phyloP scores from a whole-genome alignment of 495 filamentous ascomycete genomes.

The Lasiosphaeria miniovina region DNA sequence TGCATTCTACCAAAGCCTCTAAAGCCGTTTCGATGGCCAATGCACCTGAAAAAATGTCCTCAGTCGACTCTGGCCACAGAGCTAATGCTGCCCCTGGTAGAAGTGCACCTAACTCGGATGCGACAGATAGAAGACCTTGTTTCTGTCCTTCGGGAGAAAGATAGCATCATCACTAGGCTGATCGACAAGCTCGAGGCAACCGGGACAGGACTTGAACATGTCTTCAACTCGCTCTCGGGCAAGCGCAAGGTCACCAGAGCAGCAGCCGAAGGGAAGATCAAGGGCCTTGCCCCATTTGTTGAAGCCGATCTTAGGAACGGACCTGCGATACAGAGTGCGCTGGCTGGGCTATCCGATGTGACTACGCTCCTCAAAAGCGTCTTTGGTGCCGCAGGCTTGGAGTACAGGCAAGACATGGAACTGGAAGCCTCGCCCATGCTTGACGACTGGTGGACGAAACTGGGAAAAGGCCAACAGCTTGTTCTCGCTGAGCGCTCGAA shows the following conservation, averaged over 20 bases:
- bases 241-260: slow-evolving; percentile 45
- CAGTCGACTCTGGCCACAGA: slow-evolving; percentile 54
- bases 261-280: slow-evolving; percentile 50
- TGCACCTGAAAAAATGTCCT: slow-evolving; percentile 55
- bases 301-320: slow-evolving; percentile 45
- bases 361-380: slow-evolving; percentile 33
- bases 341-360: slow-evolving; percentile 33
- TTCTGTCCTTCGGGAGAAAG: slow-evolving; percentile 67
- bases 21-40: slow-evolving; percentile 65
- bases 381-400: slow-evolving; percentile 34
- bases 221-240: slow-evolving; percentile 65
- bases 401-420: slow-evolving; percentile 20
- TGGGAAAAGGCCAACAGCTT: slow-evolving; percentile 33
- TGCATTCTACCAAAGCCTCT: slow-evolving; percentile 66
- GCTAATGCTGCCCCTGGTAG: slow-evolving; percentile 68
- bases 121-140: slow-evolving; percentile 55
- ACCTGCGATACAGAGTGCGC: slow-evolving; percentile 15
- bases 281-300: slow-evolving; percentile 54
- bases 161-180: slow-evolving; percentile 69
- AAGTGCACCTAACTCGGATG: slow-evolving; percentile 50
- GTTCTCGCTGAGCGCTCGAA: slow-evolving; percentile 17
- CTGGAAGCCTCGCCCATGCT: slow-evolving; percentile 31
- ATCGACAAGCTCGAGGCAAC: slow-evolving; percentile 74
- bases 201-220: slow-evolving; percentile 61
- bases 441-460: slow-evolving; percentile 50